These are phyloP conservation scores for Termitomyces bulborhizus DNA, from an alignment of 768 basidiomycete genomes.

Conservation along the genomic window DNA sequence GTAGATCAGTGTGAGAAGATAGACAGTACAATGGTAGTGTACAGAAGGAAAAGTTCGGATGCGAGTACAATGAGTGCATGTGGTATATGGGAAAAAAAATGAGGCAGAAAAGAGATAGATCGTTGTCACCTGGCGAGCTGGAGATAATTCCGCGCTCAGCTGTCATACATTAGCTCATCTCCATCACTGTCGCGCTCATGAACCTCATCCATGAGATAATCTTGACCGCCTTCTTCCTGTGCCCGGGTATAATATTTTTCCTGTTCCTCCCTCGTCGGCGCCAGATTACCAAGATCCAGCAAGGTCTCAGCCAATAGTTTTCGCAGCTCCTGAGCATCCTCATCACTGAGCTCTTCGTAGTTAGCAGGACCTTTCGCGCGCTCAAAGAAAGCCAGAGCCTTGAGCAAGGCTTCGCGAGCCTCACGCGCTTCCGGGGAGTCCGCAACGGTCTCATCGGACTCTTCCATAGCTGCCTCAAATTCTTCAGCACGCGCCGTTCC, in stretches of 20 bases:
- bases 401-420: constrained; percentile 43
- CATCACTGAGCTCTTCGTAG: constrained; percentile 12
- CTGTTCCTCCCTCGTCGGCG: constrained; percentile 36
- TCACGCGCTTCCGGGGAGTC: constrained; percentile 46
- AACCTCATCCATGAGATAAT: constrained; percentile 25
- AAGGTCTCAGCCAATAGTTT: constrained; percentile 48
- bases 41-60: neutral
- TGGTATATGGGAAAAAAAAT: neutral
- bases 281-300: constrained; percentile 54
- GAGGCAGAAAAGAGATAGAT: neutral
- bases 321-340: constrained; percentile 22
- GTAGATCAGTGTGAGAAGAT: neutral
- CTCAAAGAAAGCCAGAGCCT: constrained; percentile 39
- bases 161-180: constrained; percentile 15
- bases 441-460: constrained; percentile 31
- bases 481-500: constrained; percentile 52
- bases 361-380: constrained; percentile 26
- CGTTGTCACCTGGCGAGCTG: neutral
- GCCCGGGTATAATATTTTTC: constrained; percentile 50
- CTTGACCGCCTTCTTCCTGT: constrained; percentile 38
- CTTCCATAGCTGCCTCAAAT: constrained; percentile 48
- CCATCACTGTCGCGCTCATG: constrained; percentile 14
- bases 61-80: neutral
- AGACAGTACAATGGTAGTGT: neutral
- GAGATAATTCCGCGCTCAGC: neutral